phyloP scores from a whole-genome alignment of 2,329 filamentous ascomycete genomes.

The Ascochyta koolunga region DNA sequence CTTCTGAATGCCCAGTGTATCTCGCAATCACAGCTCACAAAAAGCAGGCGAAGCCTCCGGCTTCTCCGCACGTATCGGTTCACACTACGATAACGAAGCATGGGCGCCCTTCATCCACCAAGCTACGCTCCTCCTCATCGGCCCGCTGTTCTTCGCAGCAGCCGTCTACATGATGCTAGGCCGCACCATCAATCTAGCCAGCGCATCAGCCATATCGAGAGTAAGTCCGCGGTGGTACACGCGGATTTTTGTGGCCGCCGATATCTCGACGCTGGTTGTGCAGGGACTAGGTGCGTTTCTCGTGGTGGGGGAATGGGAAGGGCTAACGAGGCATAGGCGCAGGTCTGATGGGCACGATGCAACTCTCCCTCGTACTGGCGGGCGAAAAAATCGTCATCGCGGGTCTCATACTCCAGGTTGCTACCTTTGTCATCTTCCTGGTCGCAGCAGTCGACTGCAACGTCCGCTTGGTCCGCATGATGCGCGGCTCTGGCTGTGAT shows the following conservation, averaged over 20 bases:
- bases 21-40: no score
- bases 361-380: constrained; percentile 37
- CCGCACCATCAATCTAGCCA: constrained; percentile 44
- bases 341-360: constrained; percentile 43
- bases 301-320: no score
- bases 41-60: constrained; percentile 49
- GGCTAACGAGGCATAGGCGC: constrained; percentile 27
- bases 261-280: constrained; percentile 37
- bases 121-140: constrained; percentile 51
- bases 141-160: constrained; percentile 55
- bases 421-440: constrained; percentile 42
- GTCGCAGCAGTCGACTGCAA: constrained; percentile 40
- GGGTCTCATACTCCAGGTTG: constrained; percentile 42
- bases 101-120: constrained; percentile 52
- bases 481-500: not conserved
- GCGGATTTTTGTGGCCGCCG: constrained; percentile 35
- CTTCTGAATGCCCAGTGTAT: not conserved
- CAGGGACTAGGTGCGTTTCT: constrained; percentile 36
- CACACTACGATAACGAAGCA: constrained; percentile 43
- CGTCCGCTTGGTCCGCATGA: constrained; percentile 28
- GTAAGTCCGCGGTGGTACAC: constrained; percentile 40
- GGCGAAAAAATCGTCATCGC: constrained; percentile 44
- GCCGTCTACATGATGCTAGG: constrained; percentile 56
- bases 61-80: constrained; percentile 49
- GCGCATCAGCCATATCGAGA: constrained; percentile 33